phyloP scores from a whole-genome alignment of 2,329 filamentous ascomycete species.

The Ophiostoma australiae region DNA sequence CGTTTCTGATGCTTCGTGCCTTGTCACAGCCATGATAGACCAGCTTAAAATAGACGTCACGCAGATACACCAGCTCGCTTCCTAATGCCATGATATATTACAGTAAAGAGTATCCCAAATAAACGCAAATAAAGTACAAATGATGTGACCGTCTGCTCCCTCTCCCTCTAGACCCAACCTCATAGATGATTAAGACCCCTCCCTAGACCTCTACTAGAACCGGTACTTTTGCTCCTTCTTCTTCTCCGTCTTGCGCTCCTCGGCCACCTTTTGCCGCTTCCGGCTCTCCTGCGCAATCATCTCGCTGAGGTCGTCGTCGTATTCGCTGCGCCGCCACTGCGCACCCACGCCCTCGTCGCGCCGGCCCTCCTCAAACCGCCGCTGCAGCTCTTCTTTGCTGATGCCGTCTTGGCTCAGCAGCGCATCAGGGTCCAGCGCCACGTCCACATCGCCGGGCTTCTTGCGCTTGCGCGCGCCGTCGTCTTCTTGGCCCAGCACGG shows the following conservation, averaged over 20 bases:
- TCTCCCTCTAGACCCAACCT: no score
- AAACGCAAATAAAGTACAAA: constrained; percentile 7
- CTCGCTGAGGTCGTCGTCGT: constrained; percentile 84
- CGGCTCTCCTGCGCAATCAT: constrained; percentile 93
- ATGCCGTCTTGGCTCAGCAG: constrained; percentile 70
- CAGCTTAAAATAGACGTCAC: background rate
- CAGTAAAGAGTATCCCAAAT: constrained; percentile 18
- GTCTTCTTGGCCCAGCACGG: constrained; percentile 75
- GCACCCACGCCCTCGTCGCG: constrained; percentile 62
- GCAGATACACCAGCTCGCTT: background rate
- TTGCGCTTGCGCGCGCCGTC: constrained; percentile 73
- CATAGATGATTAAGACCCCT: background rate
- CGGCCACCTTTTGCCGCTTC: constrained; percentile 84
- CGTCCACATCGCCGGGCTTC: constrained; percentile 92
- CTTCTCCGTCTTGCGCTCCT: constrained; percentile 62
- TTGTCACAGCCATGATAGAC: background rate
- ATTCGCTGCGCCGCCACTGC: constrained; percentile 49
- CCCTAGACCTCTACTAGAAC: constrained; percentile 35
- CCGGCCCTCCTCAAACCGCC: constrained; percentile 70
- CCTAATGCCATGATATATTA: constrained; percentile 11
- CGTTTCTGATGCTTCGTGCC: background rate
- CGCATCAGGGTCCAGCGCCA: constrained; percentile 82
- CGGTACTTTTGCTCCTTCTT: constrained; percentile 53
- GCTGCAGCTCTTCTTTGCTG: constrained; percentile 76
- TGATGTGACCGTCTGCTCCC: background rate